Conservation (phyloP, 2,329 filamentous ascomycete species). For the Aspergillus calidoustus region DNA sequence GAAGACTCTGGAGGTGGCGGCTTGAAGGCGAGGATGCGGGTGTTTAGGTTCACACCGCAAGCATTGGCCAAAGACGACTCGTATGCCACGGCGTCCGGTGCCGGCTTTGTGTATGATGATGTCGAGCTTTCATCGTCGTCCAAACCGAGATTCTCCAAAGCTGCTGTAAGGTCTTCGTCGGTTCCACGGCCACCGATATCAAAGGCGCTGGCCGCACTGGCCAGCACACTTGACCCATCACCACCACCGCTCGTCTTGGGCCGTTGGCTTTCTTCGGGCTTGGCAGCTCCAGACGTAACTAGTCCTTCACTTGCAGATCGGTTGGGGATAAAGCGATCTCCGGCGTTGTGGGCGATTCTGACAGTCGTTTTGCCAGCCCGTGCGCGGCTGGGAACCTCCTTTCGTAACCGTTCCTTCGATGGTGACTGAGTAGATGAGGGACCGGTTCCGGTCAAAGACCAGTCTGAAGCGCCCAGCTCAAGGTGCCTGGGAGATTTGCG, state of each 20-base stretch:
- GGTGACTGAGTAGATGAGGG: conserved; percentile 61
- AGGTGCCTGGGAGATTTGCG: conserved; percentile 81
- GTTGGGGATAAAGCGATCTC: conserved; percentile 96
- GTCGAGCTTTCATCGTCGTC: conserved; percentile 71
- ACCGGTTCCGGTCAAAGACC: conserved; percentile 84
- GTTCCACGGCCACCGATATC: conserved; percentile 64
- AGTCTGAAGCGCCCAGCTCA: conserved; percentile 91
- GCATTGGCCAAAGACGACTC: conserved; percentile 88
- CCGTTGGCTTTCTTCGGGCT: conserved; percentile 78
- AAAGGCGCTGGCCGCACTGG: conserved; percentile 71
- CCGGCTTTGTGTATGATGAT: conserved; percentile 74
- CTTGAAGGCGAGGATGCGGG: conserved; percentile 97
- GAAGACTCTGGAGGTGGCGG: conserved; percentile 96
- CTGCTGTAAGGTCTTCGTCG: conserved; percentile 76
- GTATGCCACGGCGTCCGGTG: conserved; percentile 87
- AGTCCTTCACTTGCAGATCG: conserved; percentile 87
- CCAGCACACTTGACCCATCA: conserved; percentile 76
- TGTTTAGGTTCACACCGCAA: conserved; percentile 90
- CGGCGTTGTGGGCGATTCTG: conserved; percentile 69
- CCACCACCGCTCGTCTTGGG: conserved; percentile 71
- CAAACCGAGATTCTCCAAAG: conserved; percentile 78
- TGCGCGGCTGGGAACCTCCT: conserved; percentile 57
- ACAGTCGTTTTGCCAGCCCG: conserved; percentile 72
- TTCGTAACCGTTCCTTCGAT: conserved; percentile 61
- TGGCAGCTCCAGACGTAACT: conserved; percentile 77